phyloP scores from a whole-genome alignment of 306 rosid species.

The Lathyrus aphaca region DNA sequence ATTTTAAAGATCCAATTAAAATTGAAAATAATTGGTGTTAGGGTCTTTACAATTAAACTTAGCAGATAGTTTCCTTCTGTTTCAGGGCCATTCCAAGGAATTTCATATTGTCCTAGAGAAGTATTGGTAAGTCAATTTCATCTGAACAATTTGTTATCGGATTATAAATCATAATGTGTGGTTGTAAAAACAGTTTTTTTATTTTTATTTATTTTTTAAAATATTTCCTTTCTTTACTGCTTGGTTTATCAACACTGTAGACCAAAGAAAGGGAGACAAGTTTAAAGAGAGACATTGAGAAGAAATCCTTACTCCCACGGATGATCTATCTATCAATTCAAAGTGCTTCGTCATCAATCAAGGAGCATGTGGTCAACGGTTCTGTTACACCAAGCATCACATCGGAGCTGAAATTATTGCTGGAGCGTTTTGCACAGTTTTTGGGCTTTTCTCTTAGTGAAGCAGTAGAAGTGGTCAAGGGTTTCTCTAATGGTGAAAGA shows the following conservation, averaged over 20 bases:
- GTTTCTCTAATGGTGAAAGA: conserved; percentile 54
- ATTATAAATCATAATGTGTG: conserved; percentile 22
- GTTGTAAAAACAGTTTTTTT: conserved; percentile 9
- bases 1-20: conserved; percentile 13
- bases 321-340: conserved; percentile 85
- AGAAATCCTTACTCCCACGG: conserved; percentile 91
- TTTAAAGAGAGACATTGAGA: conserved; percentile 69
- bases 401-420: conserved; percentile 73
- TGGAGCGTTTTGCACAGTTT: conserved; percentile 72
- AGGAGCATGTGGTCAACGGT: conserved; percentile 74
- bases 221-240: conserved; percentile 16
- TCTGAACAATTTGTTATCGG: conserved; percentile 26
- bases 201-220: neutral
- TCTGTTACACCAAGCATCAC: conserved; percentile 54
- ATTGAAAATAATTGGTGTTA: conserved; percentile 23
- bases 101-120: conserved; percentile 76
- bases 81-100: conserved; percentile 83
- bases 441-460: conserved; percentile 70
- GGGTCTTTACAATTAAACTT: conserved; percentile 20
- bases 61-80: conserved; percentile 27
- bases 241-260: conserved; percentile 55
- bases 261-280: conserved; percentile 61
- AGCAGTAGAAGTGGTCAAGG: conserved; percentile 63
- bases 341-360: conserved; percentile 70
- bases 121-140: conserved; percentile 55